Conservation (phyloP, 2,329 filamentous ascomycete genomes). For the Colletotrichum orchidophilum region DNA sequence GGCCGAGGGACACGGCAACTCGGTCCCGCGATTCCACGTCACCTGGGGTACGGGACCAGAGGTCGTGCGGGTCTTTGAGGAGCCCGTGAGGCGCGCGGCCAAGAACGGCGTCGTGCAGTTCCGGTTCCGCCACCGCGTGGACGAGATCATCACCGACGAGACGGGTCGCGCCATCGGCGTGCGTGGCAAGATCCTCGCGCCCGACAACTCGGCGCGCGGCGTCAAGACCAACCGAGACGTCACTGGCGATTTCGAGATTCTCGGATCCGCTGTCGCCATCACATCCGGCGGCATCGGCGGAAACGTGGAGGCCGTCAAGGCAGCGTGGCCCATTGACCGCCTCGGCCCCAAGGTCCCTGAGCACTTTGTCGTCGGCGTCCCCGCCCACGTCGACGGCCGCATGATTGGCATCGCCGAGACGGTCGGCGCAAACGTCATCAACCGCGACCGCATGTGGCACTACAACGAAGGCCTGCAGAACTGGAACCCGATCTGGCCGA, state of each 20-base stretch:
- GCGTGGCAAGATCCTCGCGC: conserved; percentile 60
- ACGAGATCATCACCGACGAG: conserved; percentile 64
- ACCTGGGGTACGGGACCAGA: conserved; percentile 71
- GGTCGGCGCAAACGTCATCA: conserved; percentile 64
- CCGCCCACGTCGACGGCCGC: conserved; percentile 70
- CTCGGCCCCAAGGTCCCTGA: conserved; percentile 65
- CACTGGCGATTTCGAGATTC: conserved; percentile 62
- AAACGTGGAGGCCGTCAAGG: conserved; percentile 68
- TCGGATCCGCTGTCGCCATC: conserved; percentile 62
- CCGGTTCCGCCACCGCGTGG: conserved; percentile 65
- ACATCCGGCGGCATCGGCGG: conserved; percentile 69
- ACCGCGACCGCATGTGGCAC: conserved; percentile 73
- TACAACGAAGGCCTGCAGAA: conserved; percentile 71
- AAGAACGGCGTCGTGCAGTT: conserved; percentile 64
- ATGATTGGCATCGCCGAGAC: conserved; percentile 67
- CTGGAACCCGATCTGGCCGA: conserved; percentile 70
- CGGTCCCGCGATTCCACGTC: conserved; percentile 70
- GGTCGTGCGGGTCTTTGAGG: conserved; percentile 65
- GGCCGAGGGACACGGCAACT: conserved; percentile 68
- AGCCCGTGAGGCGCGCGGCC: conserved; percentile 63
- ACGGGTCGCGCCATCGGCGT: conserved; percentile 63
- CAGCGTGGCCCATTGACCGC: conserved; percentile 65
- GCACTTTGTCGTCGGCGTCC: conserved; percentile 68
- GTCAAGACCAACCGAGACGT: conserved; percentile 58
- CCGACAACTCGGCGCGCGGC: conserved; percentile 60